Percentiles rank a stretch among this genome's conserved stretches.
Conservation (phyloP, 164 flowering plant genomes). For the Liriodendron chinense region DNA sequence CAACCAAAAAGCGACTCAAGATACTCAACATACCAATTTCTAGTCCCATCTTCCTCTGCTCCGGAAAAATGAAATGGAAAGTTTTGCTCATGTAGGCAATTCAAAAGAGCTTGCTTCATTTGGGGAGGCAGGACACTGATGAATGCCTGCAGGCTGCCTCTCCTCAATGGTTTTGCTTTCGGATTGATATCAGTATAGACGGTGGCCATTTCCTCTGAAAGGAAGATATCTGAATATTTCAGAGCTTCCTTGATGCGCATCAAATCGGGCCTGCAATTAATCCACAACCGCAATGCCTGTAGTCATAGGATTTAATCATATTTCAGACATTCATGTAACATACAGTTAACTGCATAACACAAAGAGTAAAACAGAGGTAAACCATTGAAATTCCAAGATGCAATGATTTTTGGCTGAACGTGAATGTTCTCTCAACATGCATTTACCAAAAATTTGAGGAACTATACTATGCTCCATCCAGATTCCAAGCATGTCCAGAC, state of each 20-base stretch:
- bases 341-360: background rate
- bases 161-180: slow-evolving; percentile 14
- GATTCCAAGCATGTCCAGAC: too few relatives aligned
- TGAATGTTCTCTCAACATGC: too few relatives aligned
- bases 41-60: slow-evolving; percentile 35
- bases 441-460: too few relatives aligned
- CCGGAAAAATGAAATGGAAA: slow-evolving; percentile 30
- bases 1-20: slow-evolving; percentile 29
- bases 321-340: background rate
- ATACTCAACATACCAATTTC: slow-evolving; percentile 33
- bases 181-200: slow-evolving; percentile 15
- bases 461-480: too few relatives aligned
- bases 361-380: background rate
- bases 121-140: slow-evolving; percentile 39
- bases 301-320: background rate
- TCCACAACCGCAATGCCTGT: slow-evolving; percentile 58
- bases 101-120: slow-evolving; percentile 39
- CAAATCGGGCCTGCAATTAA: slow-evolving; percentile 42
- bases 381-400: background rate
- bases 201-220: slow-evolving; percentile 23
- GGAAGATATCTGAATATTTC: slow-evolving; percentile 26
- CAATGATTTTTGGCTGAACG: background rate
- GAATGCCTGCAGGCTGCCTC: slow-evolving; percentile 31
- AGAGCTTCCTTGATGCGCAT: slow-evolving; percentile 29
- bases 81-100: slow-evolving; percentile 46